These are phyloP conservation scores for Dichomitus squalens DNA, from an alignment of 1,284 basidiomycete genomes.

Conservation along the genomic window DNA sequence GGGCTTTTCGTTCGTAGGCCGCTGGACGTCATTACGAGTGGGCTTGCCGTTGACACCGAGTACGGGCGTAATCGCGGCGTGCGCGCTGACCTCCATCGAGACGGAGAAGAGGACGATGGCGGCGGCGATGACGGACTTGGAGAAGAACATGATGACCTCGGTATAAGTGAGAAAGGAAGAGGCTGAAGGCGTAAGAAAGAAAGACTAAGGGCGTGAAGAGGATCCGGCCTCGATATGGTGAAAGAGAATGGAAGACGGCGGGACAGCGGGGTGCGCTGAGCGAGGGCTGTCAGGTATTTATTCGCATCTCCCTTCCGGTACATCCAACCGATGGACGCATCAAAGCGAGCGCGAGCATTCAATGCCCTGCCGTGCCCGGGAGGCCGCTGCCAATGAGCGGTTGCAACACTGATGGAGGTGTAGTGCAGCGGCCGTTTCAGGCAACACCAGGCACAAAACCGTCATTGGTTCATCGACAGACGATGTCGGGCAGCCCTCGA, in stretches of 20 bases:
- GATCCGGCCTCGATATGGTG: conserved; percentile 22
- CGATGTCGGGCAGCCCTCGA: too few species aligned
- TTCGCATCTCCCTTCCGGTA: background rate
- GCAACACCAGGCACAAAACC: too few species aligned
- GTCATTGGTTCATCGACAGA: too few species aligned
- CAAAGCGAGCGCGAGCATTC: background rate
- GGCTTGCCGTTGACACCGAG: conserved; percentile 48
- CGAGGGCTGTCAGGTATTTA: background rate
- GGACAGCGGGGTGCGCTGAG: background rate
- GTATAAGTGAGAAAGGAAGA: background rate
- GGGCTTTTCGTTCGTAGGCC: conserved; percentile 39
- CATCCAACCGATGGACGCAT: background rate
- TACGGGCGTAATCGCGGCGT: conserved; percentile 48
- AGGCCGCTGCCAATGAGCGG: too few species aligned
- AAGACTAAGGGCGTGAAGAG: conserved; percentile 11
- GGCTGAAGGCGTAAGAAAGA: background rate
- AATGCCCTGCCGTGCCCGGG: too few species aligned
- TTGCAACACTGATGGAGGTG: too few species aligned
- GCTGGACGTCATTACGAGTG: conserved; percentile 47
- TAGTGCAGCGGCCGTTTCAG: too few species aligned
- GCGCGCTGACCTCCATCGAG: conserved; percentile 38
- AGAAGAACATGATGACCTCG: conserved; percentile 24
- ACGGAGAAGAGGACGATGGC: conserved; percentile 25
- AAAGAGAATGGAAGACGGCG: conserved; percentile 5
- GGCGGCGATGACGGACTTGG: conserved; percentile 22